These are phyloP conservation scores for Aspergillus carbonarius DNA, from an alignment of 2,329 filamentous ascomycete genomes.

Conservation along the genomic window DNA sequence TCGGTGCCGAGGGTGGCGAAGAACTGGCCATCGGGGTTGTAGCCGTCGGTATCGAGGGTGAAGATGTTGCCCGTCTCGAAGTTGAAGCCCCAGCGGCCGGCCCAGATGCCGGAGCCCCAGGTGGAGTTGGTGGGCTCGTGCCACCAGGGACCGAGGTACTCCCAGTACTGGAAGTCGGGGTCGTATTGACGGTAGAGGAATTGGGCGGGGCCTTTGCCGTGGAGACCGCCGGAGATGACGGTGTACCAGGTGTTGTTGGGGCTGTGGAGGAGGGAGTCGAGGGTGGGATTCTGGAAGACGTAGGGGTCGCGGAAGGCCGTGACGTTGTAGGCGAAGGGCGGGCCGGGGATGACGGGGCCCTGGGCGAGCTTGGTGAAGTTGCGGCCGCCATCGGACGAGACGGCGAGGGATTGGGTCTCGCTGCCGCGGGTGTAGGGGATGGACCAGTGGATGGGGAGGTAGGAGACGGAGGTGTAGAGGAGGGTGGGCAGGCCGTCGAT, in stretches of 20 bases:
- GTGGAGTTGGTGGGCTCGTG: slow-evolving; percentile 18
- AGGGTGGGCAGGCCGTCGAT: slow-evolving; percentile 46
- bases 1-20: slow-evolving; percentile 20
- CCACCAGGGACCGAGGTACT: slow-evolving; percentile 23
- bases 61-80: slow-evolving; percentile 20
- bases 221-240: slow-evolving; percentile 20
- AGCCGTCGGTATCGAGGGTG: slow-evolving; percentile 15
- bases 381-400: slow-evolving; percentile 47
- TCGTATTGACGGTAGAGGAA: slow-evolving; percentile 21
- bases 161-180: slow-evolving; percentile 19
- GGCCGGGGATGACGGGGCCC: slow-evolving; percentile 45
- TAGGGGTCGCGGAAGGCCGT: slow-evolving; percentile 23
- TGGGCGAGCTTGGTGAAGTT: slow-evolving; percentile 49
- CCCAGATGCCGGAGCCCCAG: slow-evolving; percentile 22
- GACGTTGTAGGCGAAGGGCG: slow-evolving; percentile 18
- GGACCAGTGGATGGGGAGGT: slow-evolving; percentile 48
- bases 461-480: slow-evolving; percentile 50
- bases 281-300: slow-evolving; percentile 15
- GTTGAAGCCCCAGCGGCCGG: slow-evolving; percentile 21
- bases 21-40: slow-evolving; percentile 15
- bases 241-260: slow-evolving; percentile 18
- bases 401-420: slow-evolving; percentile 48
- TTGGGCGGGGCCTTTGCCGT: slow-evolving; percentile 13
- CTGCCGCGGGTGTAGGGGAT: slow-evolving; percentile 46
- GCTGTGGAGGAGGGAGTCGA: slow-evolving; percentile 12